Evolutionary conservation across 2,329 filamentous ascomycete genomes (phyloP).

Genomic region (Aspergillus puulaauensis): DNA sequence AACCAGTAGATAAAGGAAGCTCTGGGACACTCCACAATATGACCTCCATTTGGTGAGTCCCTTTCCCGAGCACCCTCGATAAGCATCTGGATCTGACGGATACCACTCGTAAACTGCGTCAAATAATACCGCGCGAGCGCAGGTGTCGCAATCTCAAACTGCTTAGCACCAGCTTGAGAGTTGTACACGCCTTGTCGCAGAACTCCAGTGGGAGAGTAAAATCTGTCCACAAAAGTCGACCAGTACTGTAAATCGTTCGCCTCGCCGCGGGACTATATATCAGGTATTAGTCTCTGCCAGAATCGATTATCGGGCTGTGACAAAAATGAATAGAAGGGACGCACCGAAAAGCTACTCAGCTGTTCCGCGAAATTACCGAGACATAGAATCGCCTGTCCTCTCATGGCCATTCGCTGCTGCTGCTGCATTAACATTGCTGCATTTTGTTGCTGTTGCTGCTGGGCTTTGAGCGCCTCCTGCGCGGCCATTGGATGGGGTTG

Average conservation of each 20-base stretch:
- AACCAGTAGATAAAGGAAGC: constrained; percentile 89
- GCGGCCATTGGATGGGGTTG: constrained; percentile 40
- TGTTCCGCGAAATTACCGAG: constrained; percentile 58
- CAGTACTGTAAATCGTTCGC: constrained; percentile 73
- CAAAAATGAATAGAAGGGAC: constrained; percentile 18
- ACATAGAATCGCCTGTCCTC: constrained; percentile 50
- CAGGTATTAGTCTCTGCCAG: constrained; percentile 7
- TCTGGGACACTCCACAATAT: constrained; percentile 72
- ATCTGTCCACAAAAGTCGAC: constrained; percentile 74
- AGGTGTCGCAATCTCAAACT: constrained; percentile 81
- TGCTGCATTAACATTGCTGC: constrained; percentile 42
- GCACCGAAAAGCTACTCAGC: constrained; percentile 59
- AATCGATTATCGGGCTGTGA: not conserved
- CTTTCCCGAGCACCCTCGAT: constrained; percentile 67
- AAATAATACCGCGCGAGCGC: constrained; percentile 86
- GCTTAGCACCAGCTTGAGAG: constrained; percentile 63
- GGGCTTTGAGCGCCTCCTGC: constrained; percentile 41
- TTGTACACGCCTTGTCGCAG: constrained; percentile 69
- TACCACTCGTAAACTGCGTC: constrained; percentile 82
- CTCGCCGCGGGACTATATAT: constrained; percentile 54
- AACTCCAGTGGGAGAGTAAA: constrained; percentile 76
- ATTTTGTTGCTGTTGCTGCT: constrained; percentile 39
- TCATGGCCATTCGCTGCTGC: constrained; percentile 37
- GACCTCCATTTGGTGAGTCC: constrained; percentile 61
- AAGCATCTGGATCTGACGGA: constrained; percentile 81